Percentiles rank a stretch among this genome's conserved stretches.
These are phyloP conservation scores for Debaryomyces singareniensis DNA, from an alignment of 1,139 yeast genomes.

Conservation along the genomic window DNA sequence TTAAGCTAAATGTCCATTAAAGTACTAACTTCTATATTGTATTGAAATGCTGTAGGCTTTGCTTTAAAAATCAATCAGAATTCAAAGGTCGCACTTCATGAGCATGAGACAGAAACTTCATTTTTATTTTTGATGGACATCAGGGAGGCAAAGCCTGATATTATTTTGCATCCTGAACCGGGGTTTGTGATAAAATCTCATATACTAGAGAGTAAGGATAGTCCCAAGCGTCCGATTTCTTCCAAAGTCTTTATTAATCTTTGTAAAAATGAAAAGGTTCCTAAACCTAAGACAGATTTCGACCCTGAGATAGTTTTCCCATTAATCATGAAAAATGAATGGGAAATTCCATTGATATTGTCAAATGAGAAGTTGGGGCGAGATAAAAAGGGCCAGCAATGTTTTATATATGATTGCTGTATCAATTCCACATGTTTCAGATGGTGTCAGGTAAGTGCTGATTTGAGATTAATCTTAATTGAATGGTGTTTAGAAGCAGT, in stretches of 20 bases:
- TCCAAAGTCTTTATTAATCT: constrained; percentile 75
- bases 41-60: too few relatives aligned
- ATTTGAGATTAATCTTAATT: constrained; percentile 41
- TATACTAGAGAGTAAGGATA: constrained; percentile 29
- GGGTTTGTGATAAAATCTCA: constrained; percentile 63
- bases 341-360: constrained; percentile 81
- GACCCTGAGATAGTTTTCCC: constrained; percentile 56
- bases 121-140: too few relatives aligned
- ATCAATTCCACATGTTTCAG: constrained; percentile 54
- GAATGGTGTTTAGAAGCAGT: constrained; percentile 68
- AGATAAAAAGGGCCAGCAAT: constrained; percentile 65
- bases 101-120: too few relatives aligned
- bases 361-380: constrained; percentile 46
- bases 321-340: constrained; percentile 60
- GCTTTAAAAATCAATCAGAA: too few relatives aligned
- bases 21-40: too few relatives aligned
- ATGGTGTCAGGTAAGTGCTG: constrained; percentile 54
- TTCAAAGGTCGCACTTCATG: too few relatives aligned
- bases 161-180: constrained; percentile 39
- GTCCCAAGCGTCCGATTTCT: constrained; percentile 20
- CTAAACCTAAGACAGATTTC: constrained; percentile 43
- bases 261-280: constrained; percentile 61
- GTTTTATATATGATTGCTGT: constrained; percentile 73
- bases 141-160: constrained; percentile 11
- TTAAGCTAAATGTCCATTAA: not conserved